A percentile compares a stretch with the other conserved stretches of the same genome.
These are phyloP conservation scores for Globisporangium middletonii DNA, from an alignment of 352 stramenopile species.

Conservation along the genomic window DNA sequence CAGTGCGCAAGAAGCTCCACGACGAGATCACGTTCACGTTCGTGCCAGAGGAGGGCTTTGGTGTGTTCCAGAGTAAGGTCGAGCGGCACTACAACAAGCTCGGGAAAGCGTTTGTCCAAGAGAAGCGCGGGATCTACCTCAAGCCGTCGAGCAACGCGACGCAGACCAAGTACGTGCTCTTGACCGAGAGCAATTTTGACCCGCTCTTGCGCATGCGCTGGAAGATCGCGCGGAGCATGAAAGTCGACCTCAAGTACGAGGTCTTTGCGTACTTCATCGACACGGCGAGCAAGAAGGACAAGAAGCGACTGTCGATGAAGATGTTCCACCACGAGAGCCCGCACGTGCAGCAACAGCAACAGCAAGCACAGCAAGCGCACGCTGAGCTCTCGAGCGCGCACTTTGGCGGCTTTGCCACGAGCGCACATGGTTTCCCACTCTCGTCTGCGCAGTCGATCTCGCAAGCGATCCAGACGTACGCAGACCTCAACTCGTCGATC, in stretches of 20 bases:
- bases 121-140: slow-evolving; percentile 65
- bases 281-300: slow-evolving; percentile 52
- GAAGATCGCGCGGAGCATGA: slow-evolving; percentile 77
- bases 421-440: slow-evolving; percentile 22
- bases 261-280: slow-evolving; percentile 80
- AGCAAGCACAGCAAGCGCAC: background rate
- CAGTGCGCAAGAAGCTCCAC: slow-evolving; percentile 75
- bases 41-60: slow-evolving; percentile 66
- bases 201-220: slow-evolving; percentile 57
- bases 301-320: slow-evolving; percentile 59
- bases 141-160: slow-evolving; percentile 71
- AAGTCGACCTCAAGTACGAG: slow-evolving; percentile 77
- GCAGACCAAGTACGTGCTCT: slow-evolving; percentile 71
- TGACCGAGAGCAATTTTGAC: slow-evolving; percentile 74
- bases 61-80: slow-evolving; percentile 71
- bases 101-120: slow-evolving; percentile 50
- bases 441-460: slow-evolving; percentile 7
- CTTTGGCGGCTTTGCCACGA: background rate
- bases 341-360: slow-evolving; percentile 11
- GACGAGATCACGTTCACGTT: slow-evolving; percentile 66
- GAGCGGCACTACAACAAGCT: slow-evolving; percentile 68
- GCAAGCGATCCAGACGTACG: slow-evolving; percentile 34
- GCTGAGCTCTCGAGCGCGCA: background rate
- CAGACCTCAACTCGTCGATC: slow-evolving; percentile 26
- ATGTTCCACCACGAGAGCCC: slow-evolving; percentile 41